phyloP scores from a whole-genome alignment of 164 flowering plant species.

The Stephania cephalantha region DNA sequence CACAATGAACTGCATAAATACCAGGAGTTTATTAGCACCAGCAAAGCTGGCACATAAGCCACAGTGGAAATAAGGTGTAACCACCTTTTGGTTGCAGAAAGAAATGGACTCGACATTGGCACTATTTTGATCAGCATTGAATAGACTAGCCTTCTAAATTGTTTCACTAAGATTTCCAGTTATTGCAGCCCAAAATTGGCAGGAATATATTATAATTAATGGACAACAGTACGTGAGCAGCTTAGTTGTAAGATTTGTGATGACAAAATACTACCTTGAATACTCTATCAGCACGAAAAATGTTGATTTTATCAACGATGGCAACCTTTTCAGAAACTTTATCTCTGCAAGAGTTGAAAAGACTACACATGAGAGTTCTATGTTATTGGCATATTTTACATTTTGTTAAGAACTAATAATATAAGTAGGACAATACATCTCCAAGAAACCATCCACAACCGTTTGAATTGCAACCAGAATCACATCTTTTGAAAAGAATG shows the following conservation, averaged over 20 bases:
- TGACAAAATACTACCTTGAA: constrained; percentile 52
- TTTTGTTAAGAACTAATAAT: neutral
- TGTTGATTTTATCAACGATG: constrained; percentile 69
- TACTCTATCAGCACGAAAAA: constrained; percentile 93
- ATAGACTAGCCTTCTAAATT: neutral
- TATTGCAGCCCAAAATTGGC: neutral
- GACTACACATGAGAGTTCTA: constrained; percentile 3
- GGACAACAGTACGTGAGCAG: neutral
- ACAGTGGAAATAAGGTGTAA: neutral
- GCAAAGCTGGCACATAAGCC: neutral
- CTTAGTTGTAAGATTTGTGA: neutral
- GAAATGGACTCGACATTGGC: neutral
- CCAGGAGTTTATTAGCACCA: neutral
- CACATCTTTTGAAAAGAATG: constrained; percentile 57
- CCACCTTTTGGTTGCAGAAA: neutral
- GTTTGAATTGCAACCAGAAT: constrained; percentile 59
- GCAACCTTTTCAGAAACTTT: constrained; percentile 28
- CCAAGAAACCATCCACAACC: constrained; percentile 91
- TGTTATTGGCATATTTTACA: neutral
- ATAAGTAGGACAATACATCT: constrained; percentile 34
- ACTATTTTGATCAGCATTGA: neutral
- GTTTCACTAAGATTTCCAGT: neutral
- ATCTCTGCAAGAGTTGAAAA: constrained; percentile 41
- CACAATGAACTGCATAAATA: constrained; percentile 55
- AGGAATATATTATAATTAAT: neutral